These are phyloP conservation scores for Malus hybrid DNA, from an alignment of 331 rosid genomes.

Conservation along the genomic window DNA sequence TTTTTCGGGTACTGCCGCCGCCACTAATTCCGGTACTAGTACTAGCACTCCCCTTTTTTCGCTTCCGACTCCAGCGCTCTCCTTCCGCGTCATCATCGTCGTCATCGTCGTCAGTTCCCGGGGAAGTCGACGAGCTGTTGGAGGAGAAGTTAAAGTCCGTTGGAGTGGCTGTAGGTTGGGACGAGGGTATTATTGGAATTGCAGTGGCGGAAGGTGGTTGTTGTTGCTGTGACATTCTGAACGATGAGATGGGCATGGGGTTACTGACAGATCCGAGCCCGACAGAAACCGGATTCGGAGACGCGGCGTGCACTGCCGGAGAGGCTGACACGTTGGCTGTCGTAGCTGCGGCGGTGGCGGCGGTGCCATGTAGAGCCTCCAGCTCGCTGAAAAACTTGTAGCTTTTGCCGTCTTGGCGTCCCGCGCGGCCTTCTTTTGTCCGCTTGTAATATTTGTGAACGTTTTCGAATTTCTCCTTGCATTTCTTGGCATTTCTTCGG, in stretches of 20 bases:
- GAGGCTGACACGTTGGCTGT: conserved; percentile 1
- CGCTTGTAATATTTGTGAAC: conserved; percentile 45
- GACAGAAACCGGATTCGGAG: neutral
- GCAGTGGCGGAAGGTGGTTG: neutral
- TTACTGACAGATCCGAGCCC: conserved; percentile 11
- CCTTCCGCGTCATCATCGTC: conserved; percentile 17
- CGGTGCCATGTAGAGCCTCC: conserved; percentile 38
- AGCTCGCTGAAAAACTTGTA: conserved; percentile 42
- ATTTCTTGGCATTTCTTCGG: conserved; percentile 33
- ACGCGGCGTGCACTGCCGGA: neutral
- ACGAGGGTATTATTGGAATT: neutral
- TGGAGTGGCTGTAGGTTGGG: neutral
- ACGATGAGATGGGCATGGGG: conserved; percentile 32
- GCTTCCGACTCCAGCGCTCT: conserved; percentile 26
- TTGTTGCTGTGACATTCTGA: neutral
- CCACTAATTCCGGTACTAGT: neutral
- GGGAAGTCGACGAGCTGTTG: conserved; percentile 28
- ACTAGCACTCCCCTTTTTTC: conserved; percentile 15
- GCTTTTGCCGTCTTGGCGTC: conserved; percentile 44
- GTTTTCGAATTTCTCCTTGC: conserved; percentile 49
- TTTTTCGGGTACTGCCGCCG: conserved; percentile 18
- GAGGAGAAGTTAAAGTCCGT: conserved; percentile 32
- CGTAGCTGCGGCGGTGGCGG: neutral
- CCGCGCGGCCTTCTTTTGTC: conserved; percentile 45
- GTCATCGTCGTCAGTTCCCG: conserved; percentile 10